Conservation (phyloP, 768 basidiomycete genomes). For the Tephrocybe sp. region DNA sequence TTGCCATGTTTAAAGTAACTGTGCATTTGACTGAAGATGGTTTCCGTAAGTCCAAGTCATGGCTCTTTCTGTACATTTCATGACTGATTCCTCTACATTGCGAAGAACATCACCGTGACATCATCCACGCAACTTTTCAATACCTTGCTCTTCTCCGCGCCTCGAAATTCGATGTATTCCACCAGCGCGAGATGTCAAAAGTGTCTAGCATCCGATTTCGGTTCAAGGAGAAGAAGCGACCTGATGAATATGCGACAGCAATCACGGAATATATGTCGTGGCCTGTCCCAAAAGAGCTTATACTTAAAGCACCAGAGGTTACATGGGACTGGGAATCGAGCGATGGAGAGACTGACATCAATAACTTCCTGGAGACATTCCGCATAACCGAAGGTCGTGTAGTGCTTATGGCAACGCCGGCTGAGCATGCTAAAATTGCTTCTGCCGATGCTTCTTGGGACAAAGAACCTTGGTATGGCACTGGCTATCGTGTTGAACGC, state of each 20-base stretch:
- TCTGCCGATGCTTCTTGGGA: constrained; percentile 54
- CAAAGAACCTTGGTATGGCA: constrained; percentile 92
- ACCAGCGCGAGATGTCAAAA: constrained; percentile 74
- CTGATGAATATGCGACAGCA: constrained; percentile 78
- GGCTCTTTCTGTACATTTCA: not conserved
- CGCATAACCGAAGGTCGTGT: constrained; percentile 61
- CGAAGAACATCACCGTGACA: constrained; percentile 72
- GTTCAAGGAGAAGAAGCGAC: constrained; percentile 81
- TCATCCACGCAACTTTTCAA: constrained; percentile 72
- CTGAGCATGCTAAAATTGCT: constrained; percentile 53
- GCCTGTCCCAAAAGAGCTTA: constrained; percentile 78
- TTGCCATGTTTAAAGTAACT: constrained; percentile 87
- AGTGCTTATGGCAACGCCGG: constrained; percentile 77
- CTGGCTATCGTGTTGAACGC: constrained; percentile 76
- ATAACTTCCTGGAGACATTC: constrained; percentile 61
- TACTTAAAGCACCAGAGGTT: constrained; percentile 71
- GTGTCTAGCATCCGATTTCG: constrained; percentile 78
- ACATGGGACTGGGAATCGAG: constrained; percentile 71
- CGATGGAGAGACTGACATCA: constrained; percentile 51
- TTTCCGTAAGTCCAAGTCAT: constrained; percentile 77
- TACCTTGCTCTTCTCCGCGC: constrained; percentile 73
- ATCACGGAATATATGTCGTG: constrained; percentile 74
- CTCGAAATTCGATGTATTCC: constrained; percentile 59
- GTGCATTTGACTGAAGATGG: constrained; percentile 82
- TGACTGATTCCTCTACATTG: not conserved